These are phyloP conservation scores for Acidiella bohemica DNA, from an alignment of 495 filamentous ascomycete genomes.

Conservation along the genomic window DNA sequence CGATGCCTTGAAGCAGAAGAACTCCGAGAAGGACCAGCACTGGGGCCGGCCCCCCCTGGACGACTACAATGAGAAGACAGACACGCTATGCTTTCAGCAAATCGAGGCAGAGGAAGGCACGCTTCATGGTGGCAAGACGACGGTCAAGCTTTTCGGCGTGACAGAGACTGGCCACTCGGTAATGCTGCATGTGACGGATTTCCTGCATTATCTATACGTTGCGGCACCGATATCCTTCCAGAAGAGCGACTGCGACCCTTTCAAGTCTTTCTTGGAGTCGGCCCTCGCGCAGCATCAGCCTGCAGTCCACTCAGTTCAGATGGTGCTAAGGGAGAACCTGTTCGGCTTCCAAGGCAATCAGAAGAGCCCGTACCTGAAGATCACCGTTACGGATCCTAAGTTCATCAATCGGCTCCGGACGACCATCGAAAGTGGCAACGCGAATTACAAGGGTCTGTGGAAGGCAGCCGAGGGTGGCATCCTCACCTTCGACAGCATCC, in stretches of 20 bases:
- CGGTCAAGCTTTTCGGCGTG: conserved; percentile 88
- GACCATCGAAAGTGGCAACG: conserved; percentile 55
- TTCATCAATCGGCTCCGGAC: conserved; percentile 57
- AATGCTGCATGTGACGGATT: conserved; percentile 85
- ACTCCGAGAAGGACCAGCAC: conserved; percentile 84
- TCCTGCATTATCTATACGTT: conserved; percentile 92
- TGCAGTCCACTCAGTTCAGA: conserved; percentile 55
- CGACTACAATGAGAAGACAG: conserved; percentile 53
- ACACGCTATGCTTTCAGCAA: conserved; percentile 78
- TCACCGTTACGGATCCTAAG: conserved; percentile 80
- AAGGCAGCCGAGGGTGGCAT: conserved; percentile 50
- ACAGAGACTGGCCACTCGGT: conserved; percentile 96
- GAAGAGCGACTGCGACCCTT: conserved; percentile 59
- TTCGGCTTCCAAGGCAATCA: conserved; percentile 86
- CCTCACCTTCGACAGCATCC: conserved; percentile 85
- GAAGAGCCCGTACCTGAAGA: conserved; percentile 83
- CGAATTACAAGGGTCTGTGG: conserved; percentile 90
- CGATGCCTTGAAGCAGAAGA: conserved; percentile 62
- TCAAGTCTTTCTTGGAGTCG: conserved; percentile 60
- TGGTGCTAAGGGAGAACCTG: conserved; percentile 75
- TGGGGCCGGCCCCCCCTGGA: conserved; percentile 72
- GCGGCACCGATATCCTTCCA: conserved; percentile 74
- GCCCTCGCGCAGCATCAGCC: conserved; percentile 52
- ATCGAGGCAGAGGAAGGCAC: conserved; percentile 90
- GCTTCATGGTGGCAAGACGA: conserved; percentile 52